A percentile compares a stretch with the other conserved stretches of the same genome.
Evolutionary conservation across 2,329 filamentous ascomycete species (phyloP).

Genomic region (Aureobasidium sp.): DNA sequence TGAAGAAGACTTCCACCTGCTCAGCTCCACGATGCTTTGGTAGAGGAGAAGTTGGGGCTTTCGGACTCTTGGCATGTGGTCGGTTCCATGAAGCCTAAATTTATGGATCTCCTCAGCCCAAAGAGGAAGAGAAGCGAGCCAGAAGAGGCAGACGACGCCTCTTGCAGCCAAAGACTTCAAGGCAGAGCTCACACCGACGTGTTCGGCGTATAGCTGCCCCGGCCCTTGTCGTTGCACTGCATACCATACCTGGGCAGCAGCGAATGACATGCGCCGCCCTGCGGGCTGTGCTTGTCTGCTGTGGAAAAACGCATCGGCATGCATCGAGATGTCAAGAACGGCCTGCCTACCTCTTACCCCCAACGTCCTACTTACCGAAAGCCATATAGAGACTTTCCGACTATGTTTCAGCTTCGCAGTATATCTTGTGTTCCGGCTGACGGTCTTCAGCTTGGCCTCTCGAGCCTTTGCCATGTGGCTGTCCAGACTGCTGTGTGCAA

Average conservation of each 20-base stretch:
- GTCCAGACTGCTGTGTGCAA: background rate
- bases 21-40: background rate
- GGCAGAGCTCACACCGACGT: background rate
- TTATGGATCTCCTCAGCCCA: background rate
- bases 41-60: background rate
- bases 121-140: background rate
- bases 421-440: background rate
- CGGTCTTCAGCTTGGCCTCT: background rate
- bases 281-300: constrained; percentile 4
- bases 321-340: background rate
- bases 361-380: background rate
- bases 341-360: background rate
- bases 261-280: background rate
- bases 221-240: background rate
- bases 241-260: background rate
- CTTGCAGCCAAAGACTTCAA: background rate
- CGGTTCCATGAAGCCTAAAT: background rate
- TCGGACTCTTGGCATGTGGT: background rate
- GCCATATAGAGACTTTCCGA: background rate
- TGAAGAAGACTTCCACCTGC: background rate
- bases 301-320: background rate
- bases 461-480: background rate
- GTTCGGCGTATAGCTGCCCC: background rate
- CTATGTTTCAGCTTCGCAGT: background rate
- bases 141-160: background rate